Evolutionary conservation across 2,329 filamentous ascomycete species (phyloP).

Genomic region (Fusarium sp.): DNA sequence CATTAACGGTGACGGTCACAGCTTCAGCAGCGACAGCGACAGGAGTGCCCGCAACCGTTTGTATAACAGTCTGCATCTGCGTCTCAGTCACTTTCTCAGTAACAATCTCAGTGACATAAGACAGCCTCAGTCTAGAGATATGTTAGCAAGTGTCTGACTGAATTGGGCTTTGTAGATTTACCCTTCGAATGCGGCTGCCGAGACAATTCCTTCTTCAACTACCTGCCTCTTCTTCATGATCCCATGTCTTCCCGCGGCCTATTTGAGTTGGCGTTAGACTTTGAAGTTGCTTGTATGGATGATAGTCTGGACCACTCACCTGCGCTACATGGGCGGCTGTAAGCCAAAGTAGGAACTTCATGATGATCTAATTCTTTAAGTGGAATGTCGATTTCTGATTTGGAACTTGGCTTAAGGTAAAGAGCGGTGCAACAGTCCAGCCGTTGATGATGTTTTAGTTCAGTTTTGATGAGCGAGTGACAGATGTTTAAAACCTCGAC

Average conservation of each 20-base stretch:
- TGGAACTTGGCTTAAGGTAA: constrained; percentile 9
- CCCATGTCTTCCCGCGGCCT: constrained; percentile 40
- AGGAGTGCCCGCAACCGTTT: constrained; percentile 19
- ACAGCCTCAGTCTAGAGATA: constrained; percentile 39
- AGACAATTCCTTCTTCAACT: constrained; percentile 13
- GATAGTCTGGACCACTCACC: constrained; percentile 19
- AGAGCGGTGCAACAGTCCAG: constrained; percentile 46
- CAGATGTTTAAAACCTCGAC: constrained; percentile 7
- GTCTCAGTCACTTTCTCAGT: constrained; percentile 40
- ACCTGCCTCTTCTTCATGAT: constrained; percentile 37
- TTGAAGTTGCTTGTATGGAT: neutral
- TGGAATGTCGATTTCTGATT: constrained; percentile 12
- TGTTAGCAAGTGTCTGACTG: constrained; percentile 4
- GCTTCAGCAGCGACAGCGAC: constrained; percentile 15
- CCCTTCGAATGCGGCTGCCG: constrained; percentile 45
- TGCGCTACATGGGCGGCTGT: constrained; percentile 38
- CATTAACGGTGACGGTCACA: constrained; percentile 40
- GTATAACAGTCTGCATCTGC: constrained; percentile 25
- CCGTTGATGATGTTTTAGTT: constrained; percentile 28
- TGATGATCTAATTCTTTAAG: constrained; percentile 11
- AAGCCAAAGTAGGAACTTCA: constrained; percentile 37
- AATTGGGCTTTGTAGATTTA: constrained; percentile 1
- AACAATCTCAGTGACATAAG: constrained; percentile 44
- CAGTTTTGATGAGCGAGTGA: constrained; percentile 25
- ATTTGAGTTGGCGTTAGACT: constrained; percentile 5